These are phyloP conservation scores for Boletus sensibilis DNA, from an alignment of 768 basidiomycete species.

Conservation along the genomic window DNA sequence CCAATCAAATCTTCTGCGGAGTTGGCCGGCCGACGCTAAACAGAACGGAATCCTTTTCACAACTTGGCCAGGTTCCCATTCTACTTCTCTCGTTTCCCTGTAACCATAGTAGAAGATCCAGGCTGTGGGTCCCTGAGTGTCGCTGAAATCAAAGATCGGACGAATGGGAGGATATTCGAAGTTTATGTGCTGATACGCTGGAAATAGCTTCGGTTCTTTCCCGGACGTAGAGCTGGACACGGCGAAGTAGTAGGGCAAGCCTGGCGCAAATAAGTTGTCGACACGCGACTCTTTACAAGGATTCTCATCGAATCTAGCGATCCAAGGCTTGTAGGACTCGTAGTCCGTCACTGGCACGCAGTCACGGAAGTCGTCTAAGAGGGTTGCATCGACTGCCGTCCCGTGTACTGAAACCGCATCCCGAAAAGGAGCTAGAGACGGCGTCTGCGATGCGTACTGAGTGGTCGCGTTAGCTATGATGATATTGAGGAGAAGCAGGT, in stretches of 20 bases:
- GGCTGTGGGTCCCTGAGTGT: too few relatives aligned
- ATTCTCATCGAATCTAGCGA: constrained; percentile 4
- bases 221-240: constrained; percentile 18
- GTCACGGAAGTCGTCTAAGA: constrained; percentile 7
- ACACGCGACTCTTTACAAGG: not conserved
- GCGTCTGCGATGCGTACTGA: constrained; percentile 9
- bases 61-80: too few relatives aligned
- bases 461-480: not conserved
- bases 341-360: constrained; percentile 16
- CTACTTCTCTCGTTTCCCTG: too few relatives aligned
- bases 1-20: too few relatives aligned
- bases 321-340: constrained; percentile 10
- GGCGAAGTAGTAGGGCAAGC: constrained; percentile 10
- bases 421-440: not conserved
- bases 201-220: constrained; percentile 9
- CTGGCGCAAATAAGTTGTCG: not conserved
- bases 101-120: too few relatives aligned
- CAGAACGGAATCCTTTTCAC: too few relatives aligned
- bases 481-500: constrained; percentile 7
- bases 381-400: not conserved
- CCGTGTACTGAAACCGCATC: not conserved
- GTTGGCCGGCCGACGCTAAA: too few relatives aligned
- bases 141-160: not conserved
- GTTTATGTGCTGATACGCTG: not conserved
- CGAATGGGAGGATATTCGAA: not conserved